Base-by-base conservation (phyloP, 208 protist genomes). In the Naegleria fowleri region DNA sequence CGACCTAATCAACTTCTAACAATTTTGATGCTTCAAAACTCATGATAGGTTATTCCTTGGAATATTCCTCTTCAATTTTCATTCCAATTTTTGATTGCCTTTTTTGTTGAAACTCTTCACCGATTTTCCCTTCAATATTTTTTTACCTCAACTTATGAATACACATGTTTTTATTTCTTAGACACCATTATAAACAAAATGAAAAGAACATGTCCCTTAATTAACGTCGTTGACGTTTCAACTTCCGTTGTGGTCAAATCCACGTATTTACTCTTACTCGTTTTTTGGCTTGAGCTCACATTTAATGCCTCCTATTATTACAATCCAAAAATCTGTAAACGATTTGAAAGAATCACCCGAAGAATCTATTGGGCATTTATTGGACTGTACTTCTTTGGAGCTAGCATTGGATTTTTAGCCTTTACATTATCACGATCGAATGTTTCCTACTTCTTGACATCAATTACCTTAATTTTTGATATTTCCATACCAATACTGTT, bases 61-160 rank as follows among this genome's bases (percentile, higher is more conserved):
- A 79, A 79, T 79, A 36, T 79, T 36, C 67, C 67, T 36, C 29
- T 79, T 36, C 67, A 79, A 79, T 79, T 79, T 79, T 79, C 67
- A 0, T 79, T 79, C 9, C 67, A 79, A 36, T 79, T 15, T 79
- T 33, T 79, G 0, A 79, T 79, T 79, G 25, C 67, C 9, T 79
- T 79, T 79, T 25, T 25, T 25, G n/a, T 79, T 25, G n/a, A n/a
- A 0, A 79, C 67, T 36, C 9, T 79, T 9, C 67, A 79, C n/a
- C 6, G 1, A 6, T 36, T 79, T 33, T 79, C 2, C 36, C n/a
- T 79, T 0, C 67, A 79, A 79, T 79, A 79, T 9, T 79, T 79
- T 79, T 79, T 79, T 33, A 33, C 19, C 0, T 13, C 6, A 36
- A 79, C 67, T 36, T 79, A 79, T 36, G 16, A 36, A 79, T 1